Evolutionary conservation across 345 rosid species (phyloP).

Genomic region (Populus simonii): DNA sequence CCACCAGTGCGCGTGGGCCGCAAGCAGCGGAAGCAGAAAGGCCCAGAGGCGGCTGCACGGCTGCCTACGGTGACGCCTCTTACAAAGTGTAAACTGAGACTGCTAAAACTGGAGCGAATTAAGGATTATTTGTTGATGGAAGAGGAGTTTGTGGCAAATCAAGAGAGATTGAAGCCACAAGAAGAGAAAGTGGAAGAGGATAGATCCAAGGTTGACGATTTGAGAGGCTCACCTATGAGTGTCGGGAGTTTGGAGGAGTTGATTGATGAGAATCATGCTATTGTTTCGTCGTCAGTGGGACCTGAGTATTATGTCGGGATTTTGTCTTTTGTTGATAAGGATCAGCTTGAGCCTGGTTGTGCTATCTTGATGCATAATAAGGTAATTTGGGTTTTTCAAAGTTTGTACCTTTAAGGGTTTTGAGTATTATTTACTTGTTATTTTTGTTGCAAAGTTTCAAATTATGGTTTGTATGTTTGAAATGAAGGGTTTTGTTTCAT

Average conservation of each 20-base stretch:
- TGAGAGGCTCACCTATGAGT: conserved; percentile 93
- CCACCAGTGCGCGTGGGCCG: conserved; percentile 89
- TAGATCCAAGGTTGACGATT: conserved; percentile 84
- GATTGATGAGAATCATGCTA: conserved; percentile 97
- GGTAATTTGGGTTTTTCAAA: conserved; percentile 33
- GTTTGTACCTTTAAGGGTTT: background rate
- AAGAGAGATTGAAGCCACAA: conserved; percentile 87
- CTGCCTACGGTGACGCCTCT: conserved; percentile 79
- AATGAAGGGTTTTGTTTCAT: background rate
- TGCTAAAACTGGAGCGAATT: conserved; percentile 77
- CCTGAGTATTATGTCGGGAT: conserved; percentile 95
- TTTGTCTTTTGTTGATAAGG: conserved; percentile 91
- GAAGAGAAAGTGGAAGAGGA: conserved; percentile 98
- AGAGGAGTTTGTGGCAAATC: conserved; percentile 92
- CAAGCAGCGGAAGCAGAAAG: conserved; percentile 86
- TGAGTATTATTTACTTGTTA: background rate
- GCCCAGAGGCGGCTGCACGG: conserved; percentile 88
- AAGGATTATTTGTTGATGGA: conserved; percentile 92
- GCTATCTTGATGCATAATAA: conserved; percentile 95
- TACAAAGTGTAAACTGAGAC: conserved; percentile 77
- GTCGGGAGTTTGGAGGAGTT: conserved; percentile 91
- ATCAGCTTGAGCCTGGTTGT: conserved; percentile 97
- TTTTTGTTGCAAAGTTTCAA: background rate
- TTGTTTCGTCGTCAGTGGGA: conserved; percentile 88
- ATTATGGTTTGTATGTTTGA: background rate